phyloP scores from a whole-genome alignment of 345 rosid genomes.

The Alliaria petiolata region DNA sequence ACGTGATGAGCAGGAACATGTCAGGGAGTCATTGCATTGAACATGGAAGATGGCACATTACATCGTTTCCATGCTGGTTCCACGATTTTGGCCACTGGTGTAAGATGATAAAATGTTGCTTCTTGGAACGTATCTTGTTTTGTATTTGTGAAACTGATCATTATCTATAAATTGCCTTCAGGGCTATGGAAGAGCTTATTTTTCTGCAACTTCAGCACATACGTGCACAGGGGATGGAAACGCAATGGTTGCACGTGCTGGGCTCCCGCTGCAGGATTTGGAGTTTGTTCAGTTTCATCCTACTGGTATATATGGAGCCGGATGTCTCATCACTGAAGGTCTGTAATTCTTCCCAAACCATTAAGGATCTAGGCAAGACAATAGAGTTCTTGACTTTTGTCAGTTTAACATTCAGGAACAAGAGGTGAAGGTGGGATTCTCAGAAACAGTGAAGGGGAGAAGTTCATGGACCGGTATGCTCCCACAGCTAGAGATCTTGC shows the following conservation, averaged over 20 bases:
- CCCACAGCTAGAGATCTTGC: constrained; percentile 99
- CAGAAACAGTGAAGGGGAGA: constrained; percentile 88
- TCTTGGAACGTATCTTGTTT: background rate
- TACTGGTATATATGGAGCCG: constrained; percentile 94
- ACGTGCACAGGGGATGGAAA: constrained; percentile 99
- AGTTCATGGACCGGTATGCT: constrained; percentile 97
- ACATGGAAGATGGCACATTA: constrained; percentile 96
- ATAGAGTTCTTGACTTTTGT: background rate
- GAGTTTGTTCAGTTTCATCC: constrained; percentile 99
- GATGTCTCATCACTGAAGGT: constrained; percentile 98
- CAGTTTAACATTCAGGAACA: constrained; percentile 53
- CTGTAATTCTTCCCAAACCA: background rate
- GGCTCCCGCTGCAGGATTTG: constrained; percentile 77
- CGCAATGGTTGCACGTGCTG: constrained; percentile 94
- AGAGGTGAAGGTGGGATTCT: constrained; percentile 99
- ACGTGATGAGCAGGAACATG: constrained; percentile 55
- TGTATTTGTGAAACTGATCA: background rate
- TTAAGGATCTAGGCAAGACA: background rate
- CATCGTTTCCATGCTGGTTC: constrained; percentile 76
- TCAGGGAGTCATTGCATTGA: constrained; percentile 90
- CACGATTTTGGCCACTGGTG: constrained; percentile 92
- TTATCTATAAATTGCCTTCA: constrained; percentile 21
- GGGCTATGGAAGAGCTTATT: constrained; percentile 95
- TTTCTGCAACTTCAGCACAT: constrained; percentile 98
- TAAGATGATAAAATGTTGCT: constrained; percentile 30